These are phyloP conservation scores for Collybia mongolica DNA, from an alignment of 768 basidiomycete species.

Conservation along the genomic window DNA sequence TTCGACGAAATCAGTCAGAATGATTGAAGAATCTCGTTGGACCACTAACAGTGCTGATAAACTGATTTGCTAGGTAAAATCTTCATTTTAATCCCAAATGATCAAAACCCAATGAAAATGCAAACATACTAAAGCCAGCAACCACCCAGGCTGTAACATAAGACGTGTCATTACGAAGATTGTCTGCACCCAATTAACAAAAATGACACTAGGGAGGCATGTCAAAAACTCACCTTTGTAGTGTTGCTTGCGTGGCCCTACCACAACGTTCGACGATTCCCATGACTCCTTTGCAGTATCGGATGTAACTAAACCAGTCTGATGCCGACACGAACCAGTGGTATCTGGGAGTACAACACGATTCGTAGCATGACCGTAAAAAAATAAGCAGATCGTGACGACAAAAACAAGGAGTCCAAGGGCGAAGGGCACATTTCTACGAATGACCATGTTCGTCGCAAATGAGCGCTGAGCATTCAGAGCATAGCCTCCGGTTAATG, in stretches of 20 bases:
- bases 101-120: background rate
- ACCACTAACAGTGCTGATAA: conserved; percentile 30
- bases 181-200: conserved; percentile 27
- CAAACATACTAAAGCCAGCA: conserved; percentile 51
- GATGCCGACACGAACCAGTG: background rate
- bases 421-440: conserved; percentile 1
- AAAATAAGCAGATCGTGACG: conserved; percentile 2
- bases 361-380: background rate
- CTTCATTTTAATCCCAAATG: background rate
- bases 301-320: background rate
- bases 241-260: background rate
- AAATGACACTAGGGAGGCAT: background rate
- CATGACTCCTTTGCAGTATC: conserved; percentile 2
- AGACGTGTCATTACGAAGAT: conserved; percentile 44
- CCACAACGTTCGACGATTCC: conserved; percentile 11
- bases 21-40: background rate
- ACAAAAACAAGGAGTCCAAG: background rate
- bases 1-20: conserved; percentile 12
- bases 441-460: background rate
- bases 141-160: conserved; percentile 58
- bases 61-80: conserved; percentile 28
- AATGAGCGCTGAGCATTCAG: too few relatives aligned
- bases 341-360: background rate
- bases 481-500: too few relatives aligned
- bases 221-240: conserved; percentile 10